Conservation (phyloP, 148 eudicot genomes). For the Vaccinium myrtillus region DNA sequence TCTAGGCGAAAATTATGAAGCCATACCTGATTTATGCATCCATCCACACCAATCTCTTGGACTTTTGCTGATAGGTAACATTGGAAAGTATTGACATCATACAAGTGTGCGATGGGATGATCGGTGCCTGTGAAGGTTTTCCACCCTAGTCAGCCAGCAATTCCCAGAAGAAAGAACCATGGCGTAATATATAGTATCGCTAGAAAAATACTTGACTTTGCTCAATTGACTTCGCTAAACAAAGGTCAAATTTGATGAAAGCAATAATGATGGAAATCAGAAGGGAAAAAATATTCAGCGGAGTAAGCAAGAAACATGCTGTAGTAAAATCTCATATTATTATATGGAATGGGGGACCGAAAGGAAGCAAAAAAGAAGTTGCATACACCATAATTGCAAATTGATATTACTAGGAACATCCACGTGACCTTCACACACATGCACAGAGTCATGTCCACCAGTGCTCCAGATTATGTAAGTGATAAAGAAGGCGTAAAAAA, state of each 20-base stretch:
- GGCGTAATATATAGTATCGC: neutral
- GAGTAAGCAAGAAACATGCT: neutral
- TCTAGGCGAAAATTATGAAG: neutral
- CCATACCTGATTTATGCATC: constrained; percentile 76
- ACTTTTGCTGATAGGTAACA: constrained; percentile 69
- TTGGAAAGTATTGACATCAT: constrained; percentile 81
- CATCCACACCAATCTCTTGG: constrained; percentile 54
- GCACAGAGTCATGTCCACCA: neutral
- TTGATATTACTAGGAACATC: too few species aligned
- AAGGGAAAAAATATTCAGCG: neutral
- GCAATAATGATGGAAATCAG: neutral
- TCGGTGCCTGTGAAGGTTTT: constrained; percentile 66
- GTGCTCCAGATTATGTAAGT: neutral
- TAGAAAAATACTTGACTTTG: neutral
- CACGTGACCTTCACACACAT: neutral
- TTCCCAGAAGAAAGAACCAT: neutral
- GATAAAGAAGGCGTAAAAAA: neutral
- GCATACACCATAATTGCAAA: neutral
- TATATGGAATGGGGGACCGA: neutral
- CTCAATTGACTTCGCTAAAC: neutral
- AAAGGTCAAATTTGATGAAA: neutral
- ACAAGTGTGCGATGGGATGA: constrained; percentile 78
- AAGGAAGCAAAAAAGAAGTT: neutral
- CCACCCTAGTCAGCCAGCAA: constrained; percentile 15
- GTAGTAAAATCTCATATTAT: neutral